Conservation (phyloP, 176 grass and related monocot genomes). For the Cocos nucifera region DNA sequence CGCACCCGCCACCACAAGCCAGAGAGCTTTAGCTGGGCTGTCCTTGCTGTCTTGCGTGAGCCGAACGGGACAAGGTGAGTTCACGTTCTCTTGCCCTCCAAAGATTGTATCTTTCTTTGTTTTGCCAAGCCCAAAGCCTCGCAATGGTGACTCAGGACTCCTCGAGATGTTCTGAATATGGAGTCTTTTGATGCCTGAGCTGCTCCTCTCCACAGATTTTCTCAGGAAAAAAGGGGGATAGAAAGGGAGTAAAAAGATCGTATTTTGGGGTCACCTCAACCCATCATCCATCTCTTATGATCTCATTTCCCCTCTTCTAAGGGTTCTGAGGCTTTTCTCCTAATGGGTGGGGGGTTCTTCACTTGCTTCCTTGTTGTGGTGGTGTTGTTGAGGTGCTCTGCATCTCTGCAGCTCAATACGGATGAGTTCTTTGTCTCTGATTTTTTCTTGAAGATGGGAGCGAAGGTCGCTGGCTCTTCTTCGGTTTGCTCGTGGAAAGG, state of each 20-base stretch:
- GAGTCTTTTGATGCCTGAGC: constrained; percentile 12
- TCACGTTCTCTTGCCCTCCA: too few relatives aligned
- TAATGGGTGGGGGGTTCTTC: not conserved
- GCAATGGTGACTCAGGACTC: too few relatives aligned
- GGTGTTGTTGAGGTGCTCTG: constrained; percentile 2
- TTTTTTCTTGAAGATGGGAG: constrained; percentile 52
- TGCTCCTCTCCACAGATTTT: not conserved
- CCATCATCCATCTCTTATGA: not conserved
- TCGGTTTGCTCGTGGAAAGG: constrained; percentile 46
- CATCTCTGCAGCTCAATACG: constrained; percentile 63
- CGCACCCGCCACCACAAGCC: too few relatives aligned
- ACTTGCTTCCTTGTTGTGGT: constrained; percentile 2
- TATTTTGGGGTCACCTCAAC: not conserved
- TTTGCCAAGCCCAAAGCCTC: too few relatives aligned
- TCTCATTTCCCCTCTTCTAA: not conserved
- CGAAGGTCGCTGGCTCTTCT: constrained; percentile 4
- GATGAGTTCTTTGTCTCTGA: constrained; percentile 56
- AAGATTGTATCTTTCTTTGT: too few relatives aligned
- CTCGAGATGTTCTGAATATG: not conserved
- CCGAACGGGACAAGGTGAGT: too few relatives aligned
- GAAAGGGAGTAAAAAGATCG: too few relatives aligned
- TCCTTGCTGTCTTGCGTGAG: too few relatives aligned
- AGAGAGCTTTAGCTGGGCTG: too few relatives aligned
- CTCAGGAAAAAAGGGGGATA: too few relatives aligned
- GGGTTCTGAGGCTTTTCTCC: not conserved